Percentiles rank a stretch among this genome's conserved stretches.
Evolutionary conservation across 2,329 filamentous ascomycete genomes (phyloP).

Genomic region (Trichoderma asperellum): DNA sequence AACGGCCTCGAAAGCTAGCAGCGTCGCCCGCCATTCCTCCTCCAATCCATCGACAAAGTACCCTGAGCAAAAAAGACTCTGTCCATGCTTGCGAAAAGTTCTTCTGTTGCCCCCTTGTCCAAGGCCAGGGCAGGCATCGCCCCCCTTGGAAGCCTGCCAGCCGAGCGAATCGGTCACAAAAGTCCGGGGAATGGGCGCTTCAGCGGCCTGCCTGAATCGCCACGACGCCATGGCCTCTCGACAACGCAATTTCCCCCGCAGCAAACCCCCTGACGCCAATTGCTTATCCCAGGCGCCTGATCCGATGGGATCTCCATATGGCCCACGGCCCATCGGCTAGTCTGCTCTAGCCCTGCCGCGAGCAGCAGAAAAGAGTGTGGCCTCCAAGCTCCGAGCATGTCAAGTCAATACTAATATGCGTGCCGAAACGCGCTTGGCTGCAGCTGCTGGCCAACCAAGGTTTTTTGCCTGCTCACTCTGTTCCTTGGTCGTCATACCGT

Average conservation of each 20-base stretch:
- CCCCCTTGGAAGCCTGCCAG: slow-evolving; percentile 3
- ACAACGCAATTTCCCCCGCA: slow-evolving; percentile 31
- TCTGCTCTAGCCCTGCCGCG: slow-evolving; percentile 18
- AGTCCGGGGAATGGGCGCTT: slow-evolving; percentile 24
- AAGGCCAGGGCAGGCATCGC: background rate
- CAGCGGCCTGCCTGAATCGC: slow-evolving; percentile 16
- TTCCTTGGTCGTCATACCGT: background rate
- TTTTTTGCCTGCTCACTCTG: background rate
- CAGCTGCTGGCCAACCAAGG: slow-evolving; percentile 14
- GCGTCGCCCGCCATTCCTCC: background rate
- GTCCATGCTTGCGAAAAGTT: background rate
- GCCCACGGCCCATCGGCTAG: slow-evolving; percentile 28
- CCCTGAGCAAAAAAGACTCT: background rate
- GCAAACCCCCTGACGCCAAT: slow-evolving; percentile 25
- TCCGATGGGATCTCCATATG: slow-evolving; percentile 31
- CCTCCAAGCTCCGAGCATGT: slow-evolving; percentile 9
- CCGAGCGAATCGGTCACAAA: slow-evolving; percentile 21
- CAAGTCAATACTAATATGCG: slow-evolving; percentile 18
- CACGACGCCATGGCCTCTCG: background rate
- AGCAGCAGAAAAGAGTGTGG: background rate
- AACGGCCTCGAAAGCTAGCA: background rate
- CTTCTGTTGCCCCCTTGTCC: background rate
- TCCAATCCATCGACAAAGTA: background rate
- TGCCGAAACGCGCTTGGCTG: background rate
- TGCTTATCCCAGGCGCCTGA: slow-evolving; percentile 28